phyloP scores from a whole-genome alignment of 495 filamentous ascomycete genomes.

The Jackrogersella minutella region DNA sequence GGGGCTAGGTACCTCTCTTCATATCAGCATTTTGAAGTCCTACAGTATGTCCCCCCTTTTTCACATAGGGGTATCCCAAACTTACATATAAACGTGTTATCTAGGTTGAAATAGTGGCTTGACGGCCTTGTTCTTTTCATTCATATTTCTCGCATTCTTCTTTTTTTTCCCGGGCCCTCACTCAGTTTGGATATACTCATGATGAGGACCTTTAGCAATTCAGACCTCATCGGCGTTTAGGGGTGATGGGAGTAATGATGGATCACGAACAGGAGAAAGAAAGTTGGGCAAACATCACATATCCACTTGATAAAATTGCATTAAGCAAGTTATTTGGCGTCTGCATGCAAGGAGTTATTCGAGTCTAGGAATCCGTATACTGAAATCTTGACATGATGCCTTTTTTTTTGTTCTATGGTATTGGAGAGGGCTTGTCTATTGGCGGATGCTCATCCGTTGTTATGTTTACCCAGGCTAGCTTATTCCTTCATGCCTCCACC shows the following conservation, averaged over 20 bases:
- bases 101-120: not conserved
- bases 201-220: no score
- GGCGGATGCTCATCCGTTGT: no score
- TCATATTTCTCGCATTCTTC: not conserved
- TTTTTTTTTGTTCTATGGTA: not conserved
- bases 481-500: constrained; percentile 49
- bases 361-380: not conserved
- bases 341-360: not conserved
- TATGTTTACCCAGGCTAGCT: constrained; percentile 7
- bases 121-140: not conserved
- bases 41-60: constrained; percentile 61
- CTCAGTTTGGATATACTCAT: no score
- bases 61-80: not conserved
- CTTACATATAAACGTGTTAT: not conserved
- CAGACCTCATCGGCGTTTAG: not conserved
- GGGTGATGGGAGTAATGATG: not conserved
- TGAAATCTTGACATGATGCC: not conserved
- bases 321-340: not conserved
- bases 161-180: not conserved
- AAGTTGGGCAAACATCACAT: not conserved
- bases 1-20: constrained; percentile 70
- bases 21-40: constrained; percentile 78
- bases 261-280: no score
- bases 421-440: no score
- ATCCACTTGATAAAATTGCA: not conserved